Evolutionary conservation across 805 yeast genomes (phyloP), one percentile per base, ranked within the genome.

Genomic region (Schwanniomyces occidentalis): DNA sequence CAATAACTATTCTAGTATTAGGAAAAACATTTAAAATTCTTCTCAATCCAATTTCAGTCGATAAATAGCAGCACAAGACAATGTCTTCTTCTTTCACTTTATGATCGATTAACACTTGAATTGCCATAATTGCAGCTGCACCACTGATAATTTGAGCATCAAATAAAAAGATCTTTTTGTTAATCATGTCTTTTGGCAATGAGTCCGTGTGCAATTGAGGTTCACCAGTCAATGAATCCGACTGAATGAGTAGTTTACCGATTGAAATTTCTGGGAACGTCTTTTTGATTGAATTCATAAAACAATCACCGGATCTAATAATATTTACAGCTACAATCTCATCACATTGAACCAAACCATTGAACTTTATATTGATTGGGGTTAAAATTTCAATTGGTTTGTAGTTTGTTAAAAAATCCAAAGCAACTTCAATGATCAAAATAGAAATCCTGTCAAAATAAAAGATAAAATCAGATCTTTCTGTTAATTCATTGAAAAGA

Each of bases 61-160:
- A 85, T 34, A 83, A 57, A 51, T 85, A 85, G 4, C 82, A 65
- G 8, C 88, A 79, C 35, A 89, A 68, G 2, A 81, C 73, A 15
- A 93, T 83, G 44, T 84, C 74, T 19, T 70, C 63, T 31, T 75
- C 73, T 6, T 56, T 48, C 15, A 87, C 82, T 5, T 82, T 84
- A 54, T 91, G 95, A 52, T 91, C 98, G 10, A 85, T 47, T 31
- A 91, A 63, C 3, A 91, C 89, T 49, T 88, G 93, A 28, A 87
- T 77, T 0, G 97, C 95, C 98, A 91, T 93, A 27, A 88, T 84
- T 2, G 90, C 82, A 0, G 95, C 95, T 0, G 96, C 95, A 2
- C 98, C 99, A 19, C 95, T 81, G 20, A 87, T 82, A 31, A 88
- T 71, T 55, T 91, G 96, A 0, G 95, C 87, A 53, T 91, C 97